Base-by-base conservation (phyloP, 805 yeast species). In the Ogataea degrootiae region DNA sequence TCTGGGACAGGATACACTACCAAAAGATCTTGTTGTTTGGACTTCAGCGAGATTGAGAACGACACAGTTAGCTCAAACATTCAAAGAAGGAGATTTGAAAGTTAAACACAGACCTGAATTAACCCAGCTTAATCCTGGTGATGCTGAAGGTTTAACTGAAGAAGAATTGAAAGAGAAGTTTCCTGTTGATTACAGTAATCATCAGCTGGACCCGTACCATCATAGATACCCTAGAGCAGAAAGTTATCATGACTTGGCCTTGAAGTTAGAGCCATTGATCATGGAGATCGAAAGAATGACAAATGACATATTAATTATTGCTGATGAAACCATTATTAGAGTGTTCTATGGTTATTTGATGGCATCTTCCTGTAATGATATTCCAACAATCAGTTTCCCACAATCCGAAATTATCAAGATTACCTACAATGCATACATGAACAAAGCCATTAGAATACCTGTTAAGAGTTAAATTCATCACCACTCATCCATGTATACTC, bases 181-280 rank as follows among this genome's bases (percentile, higher is more conserved):
- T 61, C 94, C 96, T 0, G 75, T 73, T 1, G 97, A 91, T 54
- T 86, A 76, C 61, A 75, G 71, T 51, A 82, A 77, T 56, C 86
- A 81, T 61, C 47, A 68, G 48, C 67, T 73, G 50, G 97, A 92
- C 63, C 97, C 97, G 2, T 94, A 94, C 62, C 97, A 94, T 67
- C 92, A 85, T 62, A 74, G 99, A 50, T 94, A 79, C 62, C 87
- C 96, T 2, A 75, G 98, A 43, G 89, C 96, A 0, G 99, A 94
- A 69, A 87, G 95, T 43, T 94, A 90, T 62, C 99, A 94, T 67
- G 99, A 94, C 66, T 75, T 94, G 48, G 98, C 99, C 0, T 85
- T 94, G 35, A 82, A 96, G 57, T 78, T 94, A 69, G 99, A 94
- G 67, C 96, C 98, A 0, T 73, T 94, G 46, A 80, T 94, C 51